Evolutionary conservation across 2,329 filamentous ascomycete genomes (phyloP), one percentile per base, ranked within the genome.

Genomic region (Colletotrichum camelliae): DNA sequence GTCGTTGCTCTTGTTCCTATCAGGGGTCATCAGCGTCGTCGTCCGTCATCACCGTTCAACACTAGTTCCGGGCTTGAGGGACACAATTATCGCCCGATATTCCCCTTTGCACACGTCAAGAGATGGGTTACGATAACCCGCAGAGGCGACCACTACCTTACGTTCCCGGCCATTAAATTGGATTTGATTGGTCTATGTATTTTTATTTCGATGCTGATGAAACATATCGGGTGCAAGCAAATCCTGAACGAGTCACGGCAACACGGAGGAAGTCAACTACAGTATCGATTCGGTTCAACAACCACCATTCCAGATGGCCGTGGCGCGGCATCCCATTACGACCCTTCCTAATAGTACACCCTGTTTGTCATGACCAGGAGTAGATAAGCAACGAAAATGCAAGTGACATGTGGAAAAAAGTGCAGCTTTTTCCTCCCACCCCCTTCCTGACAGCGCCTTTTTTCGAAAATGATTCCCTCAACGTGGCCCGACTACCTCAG

Each of bases 341-440:
- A n/a, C 39, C 18, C 3, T 7, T 48, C 39, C 39, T 48, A 21
- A n/a, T 12, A 48, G 39, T 48, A 48, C 39, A n/a, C 1, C 39
- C 39, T 48, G 39, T 48, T 48, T 48, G 5, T 48, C 39, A 48
- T 48, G 39, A n/a, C 39, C 39, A 58, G 27, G 55, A 58, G 55
- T 58, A 29, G 16, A 10, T 24, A 3, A 58, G 2, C 39, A 48
- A n/a, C 39, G 9, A 58, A 58, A 58, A 2, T 24, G 55, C 55
- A 58, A 58, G 9, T 31, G 4, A 27, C 33, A n/a, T 57, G 39
- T 21, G 13, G 12, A 16, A 37, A 4, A 4, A 16, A 48, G 3
- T 55, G 57, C 29, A 65, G 48, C 65, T 24, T 37, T 73, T 73
- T 58, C 6, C 13, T 62, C 15, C 62, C 21, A 8, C 4, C 48